These are phyloP conservation scores for Termitomyces sp. DNA, from an alignment of 768 basidiomycete genomes.

Conservation along the genomic window DNA sequence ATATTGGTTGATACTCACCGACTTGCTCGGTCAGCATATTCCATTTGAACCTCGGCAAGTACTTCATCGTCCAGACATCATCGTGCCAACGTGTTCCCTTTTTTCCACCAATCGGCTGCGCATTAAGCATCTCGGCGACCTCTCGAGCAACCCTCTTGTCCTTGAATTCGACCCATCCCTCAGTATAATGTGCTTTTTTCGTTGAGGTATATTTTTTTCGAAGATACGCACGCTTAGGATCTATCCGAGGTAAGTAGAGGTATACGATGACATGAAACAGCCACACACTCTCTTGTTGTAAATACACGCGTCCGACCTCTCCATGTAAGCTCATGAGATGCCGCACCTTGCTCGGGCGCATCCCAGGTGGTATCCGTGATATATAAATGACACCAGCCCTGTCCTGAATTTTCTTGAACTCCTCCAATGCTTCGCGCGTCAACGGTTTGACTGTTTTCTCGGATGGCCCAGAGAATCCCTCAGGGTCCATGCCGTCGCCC, in stretches of 20 bases:
- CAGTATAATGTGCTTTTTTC: conserved; percentile 84
- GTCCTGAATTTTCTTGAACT: conserved; percentile 69
- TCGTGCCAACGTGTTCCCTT: conserved; percentile 90
- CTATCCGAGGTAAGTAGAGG: conserved; percentile 30
- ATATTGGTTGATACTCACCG: conserved; percentile 51
- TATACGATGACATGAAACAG: no score
- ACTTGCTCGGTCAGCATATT: conserved; percentile 98
- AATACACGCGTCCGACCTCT: conserved; percentile 87
- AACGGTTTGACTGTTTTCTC: conserved; percentile 69
- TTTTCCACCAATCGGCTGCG: conserved; percentile 92
- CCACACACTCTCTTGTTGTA: conserved; percentile 83
- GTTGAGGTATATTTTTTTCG: conserved; percentile 78
- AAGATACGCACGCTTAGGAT: conserved; percentile 84
- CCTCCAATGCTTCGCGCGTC: conserved; percentile 69
- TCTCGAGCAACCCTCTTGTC: conserved; percentile 89
- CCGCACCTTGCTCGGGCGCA: conserved; percentile 94
- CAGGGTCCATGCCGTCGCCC: conserved; percentile 50
- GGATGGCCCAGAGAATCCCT: conserved; percentile 54
- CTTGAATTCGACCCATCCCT: conserved; percentile 98
- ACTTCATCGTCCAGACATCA: conserved; percentile 99
- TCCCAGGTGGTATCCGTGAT: conserved; percentile 94
- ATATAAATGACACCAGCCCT: conserved; percentile 90
- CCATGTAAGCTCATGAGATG: conserved; percentile 91
- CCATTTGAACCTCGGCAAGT: conserved; percentile 97
- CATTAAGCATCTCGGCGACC: conserved; percentile 94